Conservation (phyloP, 176 grass and related monocot species). For the sorghum (Sorghum bicolor) region DNA sequence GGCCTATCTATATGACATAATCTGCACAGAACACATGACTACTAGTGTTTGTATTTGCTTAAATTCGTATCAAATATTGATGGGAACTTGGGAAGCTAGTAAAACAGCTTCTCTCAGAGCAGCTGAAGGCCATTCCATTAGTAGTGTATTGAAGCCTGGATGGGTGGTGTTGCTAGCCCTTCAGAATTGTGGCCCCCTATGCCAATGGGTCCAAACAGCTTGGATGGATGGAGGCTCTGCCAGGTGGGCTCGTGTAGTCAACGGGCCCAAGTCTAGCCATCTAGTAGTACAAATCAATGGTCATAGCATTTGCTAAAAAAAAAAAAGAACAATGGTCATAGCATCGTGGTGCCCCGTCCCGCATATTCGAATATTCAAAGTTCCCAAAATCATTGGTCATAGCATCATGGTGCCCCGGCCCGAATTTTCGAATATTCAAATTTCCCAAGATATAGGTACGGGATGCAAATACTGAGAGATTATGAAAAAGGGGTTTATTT, state of each 20-base stretch:
- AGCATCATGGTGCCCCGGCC: too few relatives aligned
- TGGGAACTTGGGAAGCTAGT: neutral
- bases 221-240: too few relatives aligned
- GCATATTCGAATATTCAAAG: neutral
- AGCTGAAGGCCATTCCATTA: too few relatives aligned
- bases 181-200: neutral
- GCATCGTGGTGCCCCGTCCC: too few relatives aligned
- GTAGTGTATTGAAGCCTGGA: too few relatives aligned
- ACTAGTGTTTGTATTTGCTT: neutral
- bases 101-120: neutral
- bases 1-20: neutral
- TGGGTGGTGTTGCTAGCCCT: too few relatives aligned
- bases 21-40: neutral
- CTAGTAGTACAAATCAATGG: neutral
- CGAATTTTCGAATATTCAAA: neutral
- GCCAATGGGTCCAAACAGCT: neutral
- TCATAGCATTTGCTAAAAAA: too few relatives aligned
- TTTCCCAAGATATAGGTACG: too few relatives aligned
- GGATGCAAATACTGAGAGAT: too few relatives aligned
- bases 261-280: neutral
- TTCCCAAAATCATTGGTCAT: too few relatives aligned
- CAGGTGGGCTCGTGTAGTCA: neutral
- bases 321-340: too few relatives aligned
- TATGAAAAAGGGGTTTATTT: too few relatives aligned
- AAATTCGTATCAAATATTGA: neutral